Base-by-base conservation (phyloP, 176 grass and related monocot genomes). In the Phyllostachys edulis region DNA sequence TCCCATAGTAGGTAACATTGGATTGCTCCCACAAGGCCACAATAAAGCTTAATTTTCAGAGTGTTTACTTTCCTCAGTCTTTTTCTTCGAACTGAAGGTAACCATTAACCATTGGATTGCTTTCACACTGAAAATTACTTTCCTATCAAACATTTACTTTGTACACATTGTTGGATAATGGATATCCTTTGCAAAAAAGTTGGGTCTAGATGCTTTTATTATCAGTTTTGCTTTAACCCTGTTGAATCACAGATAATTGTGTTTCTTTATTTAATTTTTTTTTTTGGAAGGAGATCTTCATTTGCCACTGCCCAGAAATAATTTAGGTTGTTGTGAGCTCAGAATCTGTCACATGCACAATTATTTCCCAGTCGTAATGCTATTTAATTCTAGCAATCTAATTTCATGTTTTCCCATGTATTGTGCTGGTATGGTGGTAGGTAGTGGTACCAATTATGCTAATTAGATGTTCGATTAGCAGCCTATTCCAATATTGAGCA, bases 81-180 rank as follows among this genome's bases (percentile, higher is more conserved):
- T 67, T 14, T 77, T 85, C 41, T 73, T 20, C 51, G 50, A 45
- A 62, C 45, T 59, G 6, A 77, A 70, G 36, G 17, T 54, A 70
- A 78, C 38, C 24, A 86, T 79, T 86, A 71, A 83, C 49, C 27
- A 45, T 38, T 69, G 26, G 38, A 64, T 77, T 59, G 7, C n/a
- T 76, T 77, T 80, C 51, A 61, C 36, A 69, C 39, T 10, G 27
- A 24, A 80, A 78, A 46, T 78, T 20, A 62, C 24, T 76, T 75
- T 71, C 32, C 23, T 15, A 26, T 64, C 0, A 29, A 60, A 51
- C 1, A 20, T 63, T 41, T 51, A 73, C 29, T 47, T 27, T 20
- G 59, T 49, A 38, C 26, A 12, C 3, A 47, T 37, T 66, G 17
- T 73, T 72, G 20, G 6, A 49, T 82, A 76, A 67, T 72, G 20